Conservation (phyloP, 257 asterid genomes). For the Jacaranda mimosifolia region DNA sequence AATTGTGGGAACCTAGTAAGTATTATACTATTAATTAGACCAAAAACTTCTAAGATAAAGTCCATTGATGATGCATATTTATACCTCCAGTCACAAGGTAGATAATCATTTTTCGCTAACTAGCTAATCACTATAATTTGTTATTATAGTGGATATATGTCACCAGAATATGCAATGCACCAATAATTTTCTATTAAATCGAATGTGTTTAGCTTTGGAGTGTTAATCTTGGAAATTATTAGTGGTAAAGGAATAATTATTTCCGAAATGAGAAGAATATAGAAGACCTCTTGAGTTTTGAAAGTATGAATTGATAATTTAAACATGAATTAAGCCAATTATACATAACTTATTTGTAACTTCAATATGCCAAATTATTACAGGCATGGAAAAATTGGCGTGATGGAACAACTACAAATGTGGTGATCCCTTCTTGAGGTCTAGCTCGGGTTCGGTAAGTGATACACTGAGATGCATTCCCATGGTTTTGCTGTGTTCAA, state of each 20-base stretch:
- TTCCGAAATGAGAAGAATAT: constrained; percentile 26
- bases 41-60: neutral
- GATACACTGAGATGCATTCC: constrained; percentile 17
- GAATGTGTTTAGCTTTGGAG: constrained; percentile 62
- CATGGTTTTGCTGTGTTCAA: no score
- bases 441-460: neutral
- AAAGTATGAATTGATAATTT: no score
- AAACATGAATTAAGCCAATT: no score
- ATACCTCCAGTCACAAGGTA: neutral
- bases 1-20: constrained; percentile 60
- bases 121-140: neutral
- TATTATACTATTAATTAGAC: neutral
- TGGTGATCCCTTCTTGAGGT: no score
- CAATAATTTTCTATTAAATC: constrained; percentile 52
- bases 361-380: no score
- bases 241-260: constrained; percentile 43
- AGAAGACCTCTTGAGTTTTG: constrained; percentile 43
- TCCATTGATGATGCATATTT: neutral
- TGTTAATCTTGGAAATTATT: constrained; percentile 54
- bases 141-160: constrained; percentile 57
- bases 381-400: no score
- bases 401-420: no score
- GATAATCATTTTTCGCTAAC: no score
- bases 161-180: constrained; percentile 48
- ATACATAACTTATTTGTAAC: no score